These are phyloP conservation scores for Wallacemonas collosoma DNA, from an alignment of 208 protist species.

Conservation along the genomic window DNA sequence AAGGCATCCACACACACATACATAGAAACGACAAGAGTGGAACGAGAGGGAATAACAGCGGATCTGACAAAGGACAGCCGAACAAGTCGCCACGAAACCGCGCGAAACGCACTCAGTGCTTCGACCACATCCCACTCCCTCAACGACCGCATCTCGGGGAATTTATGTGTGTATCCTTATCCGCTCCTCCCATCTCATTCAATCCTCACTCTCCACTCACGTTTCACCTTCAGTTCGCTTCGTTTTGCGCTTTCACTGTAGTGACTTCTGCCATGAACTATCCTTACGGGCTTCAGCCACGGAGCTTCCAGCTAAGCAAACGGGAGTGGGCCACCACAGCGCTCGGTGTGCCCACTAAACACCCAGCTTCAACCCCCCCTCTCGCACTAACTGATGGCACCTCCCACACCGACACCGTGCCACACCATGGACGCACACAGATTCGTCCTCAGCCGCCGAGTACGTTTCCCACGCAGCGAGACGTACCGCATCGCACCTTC, in stretches of 20 bases:
- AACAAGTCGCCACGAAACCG: too few species aligned
- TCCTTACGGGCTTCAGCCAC: constrained; percentile 16
- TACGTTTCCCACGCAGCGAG: neutral
- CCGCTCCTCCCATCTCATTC: neutral
- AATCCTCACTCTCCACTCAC: neutral
- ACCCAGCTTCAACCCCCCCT: neutral
- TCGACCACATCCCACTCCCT: too few species aligned
- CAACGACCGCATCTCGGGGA: too few species aligned
- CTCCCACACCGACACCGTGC: neutral
- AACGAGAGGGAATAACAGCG: neutral
- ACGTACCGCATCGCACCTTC: neutral
- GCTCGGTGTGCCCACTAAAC: neutral
- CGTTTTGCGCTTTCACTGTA: neutral
- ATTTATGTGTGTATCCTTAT: neutral
- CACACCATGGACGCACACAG: neutral
- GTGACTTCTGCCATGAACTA: constrained; percentile 17
- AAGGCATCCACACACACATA: neutral
- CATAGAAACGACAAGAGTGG: neutral
- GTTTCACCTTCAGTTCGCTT: neutral
- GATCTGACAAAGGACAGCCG: too few species aligned
- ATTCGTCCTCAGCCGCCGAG: neutral
- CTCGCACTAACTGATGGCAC: neutral
- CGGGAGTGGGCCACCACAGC: constrained; percentile 6
- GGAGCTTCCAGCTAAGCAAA: constrained; percentile 7
- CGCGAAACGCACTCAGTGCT: too few species aligned